Conservation (phyloP, 2,329 filamentous ascomycete species). For the Monosporascus sp. region DNA sequence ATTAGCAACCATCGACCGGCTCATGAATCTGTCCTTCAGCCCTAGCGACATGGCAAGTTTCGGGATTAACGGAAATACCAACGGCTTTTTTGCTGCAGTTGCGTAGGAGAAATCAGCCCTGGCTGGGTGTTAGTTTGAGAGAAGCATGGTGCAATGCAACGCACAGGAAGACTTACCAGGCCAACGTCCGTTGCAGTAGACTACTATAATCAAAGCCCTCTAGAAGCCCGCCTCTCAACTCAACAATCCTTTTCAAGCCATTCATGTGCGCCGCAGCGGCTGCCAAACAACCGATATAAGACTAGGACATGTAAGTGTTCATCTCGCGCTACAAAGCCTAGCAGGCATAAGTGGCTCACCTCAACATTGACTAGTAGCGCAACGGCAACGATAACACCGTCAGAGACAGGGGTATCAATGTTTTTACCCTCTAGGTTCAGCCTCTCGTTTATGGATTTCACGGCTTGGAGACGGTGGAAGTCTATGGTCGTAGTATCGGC, state of each 20-base stretch:
- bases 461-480: slow-evolving; percentile 27
- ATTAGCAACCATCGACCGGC: slow-evolving; percentile 17
- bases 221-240: slow-evolving; percentile 24
- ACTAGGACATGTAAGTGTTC: slow-evolving; percentile 8
- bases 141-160: background rate
- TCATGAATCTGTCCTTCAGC: slow-evolving; percentile 22
- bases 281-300: slow-evolving; percentile 23
- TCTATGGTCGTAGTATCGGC: slow-evolving; percentile 27
- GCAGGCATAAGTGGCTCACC: slow-evolving; percentile 7
- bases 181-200: slow-evolving; percentile 26
- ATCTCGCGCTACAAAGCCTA: no score
- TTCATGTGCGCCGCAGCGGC: slow-evolving; percentile 27
- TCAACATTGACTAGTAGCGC: slow-evolving; percentile 28
- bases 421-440: slow-evolving; percentile 26
- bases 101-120: slow-evolving; percentile 30
- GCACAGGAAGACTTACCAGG: slow-evolving; percentile 17
- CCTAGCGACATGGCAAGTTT: slow-evolving; percentile 20
- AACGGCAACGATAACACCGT: slow-evolving; percentile 26
- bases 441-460: slow-evolving; percentile 27
- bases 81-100: slow-evolving; percentile 21
- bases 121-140: slow-evolving; percentile 6
- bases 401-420: slow-evolving; percentile 23
- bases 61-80: slow-evolving; percentile 26
- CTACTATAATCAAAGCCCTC: slow-evolving; percentile 24
- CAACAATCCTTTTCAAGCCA: slow-evolving; percentile 26